Evolutionary conservation across 129 eudicot genomes (phyloP).

Genomic region (Scalesia atractyloides): DNA sequence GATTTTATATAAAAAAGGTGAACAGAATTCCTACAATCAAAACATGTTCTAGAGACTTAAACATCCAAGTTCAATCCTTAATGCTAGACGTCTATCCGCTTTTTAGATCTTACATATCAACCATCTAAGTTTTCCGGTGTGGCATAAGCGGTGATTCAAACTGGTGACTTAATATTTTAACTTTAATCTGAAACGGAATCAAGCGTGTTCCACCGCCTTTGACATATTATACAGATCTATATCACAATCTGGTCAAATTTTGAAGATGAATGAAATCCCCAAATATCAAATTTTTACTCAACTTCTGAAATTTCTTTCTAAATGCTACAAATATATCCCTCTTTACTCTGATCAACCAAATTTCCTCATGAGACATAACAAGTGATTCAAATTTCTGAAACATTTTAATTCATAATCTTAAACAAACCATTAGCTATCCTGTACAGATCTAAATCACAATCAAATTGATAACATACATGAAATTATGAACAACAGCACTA

Average conservation of each 20-base stretch:
- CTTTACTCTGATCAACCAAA: conserved; percentile 3
- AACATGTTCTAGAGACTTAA: not conserved
- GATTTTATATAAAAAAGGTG: not conserved
- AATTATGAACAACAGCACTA: not conserved
- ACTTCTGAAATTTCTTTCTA: not conserved
- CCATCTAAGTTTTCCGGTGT: not conserved
- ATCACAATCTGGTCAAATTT: not conserved
- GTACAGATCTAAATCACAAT: conserved; percentile 15
- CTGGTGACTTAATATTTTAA: not conserved
- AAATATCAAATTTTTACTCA: not conserved
- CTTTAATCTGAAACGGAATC: not conserved
- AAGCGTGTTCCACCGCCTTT: not conserved
- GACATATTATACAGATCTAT: conserved; percentile 8
- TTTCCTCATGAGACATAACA: too few species aligned
- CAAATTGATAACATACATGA: not conserved
- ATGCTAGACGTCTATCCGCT: conserved; percentile 9
- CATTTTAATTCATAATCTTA: conserved; percentile 6
- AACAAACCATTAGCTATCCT: conserved; percentile 19
- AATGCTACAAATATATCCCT: not conserved
- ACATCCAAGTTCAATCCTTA: conserved; percentile 10
- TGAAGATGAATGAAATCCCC: not conserved
- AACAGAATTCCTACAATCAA: conserved; percentile 4
- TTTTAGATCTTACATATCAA: not conserved
- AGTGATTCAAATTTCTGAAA: not conserved
- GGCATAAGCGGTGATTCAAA: conserved; percentile 7